Conservation (phyloP, 805 yeast species). For the Ogataea trehaloabstinens region DNA sequence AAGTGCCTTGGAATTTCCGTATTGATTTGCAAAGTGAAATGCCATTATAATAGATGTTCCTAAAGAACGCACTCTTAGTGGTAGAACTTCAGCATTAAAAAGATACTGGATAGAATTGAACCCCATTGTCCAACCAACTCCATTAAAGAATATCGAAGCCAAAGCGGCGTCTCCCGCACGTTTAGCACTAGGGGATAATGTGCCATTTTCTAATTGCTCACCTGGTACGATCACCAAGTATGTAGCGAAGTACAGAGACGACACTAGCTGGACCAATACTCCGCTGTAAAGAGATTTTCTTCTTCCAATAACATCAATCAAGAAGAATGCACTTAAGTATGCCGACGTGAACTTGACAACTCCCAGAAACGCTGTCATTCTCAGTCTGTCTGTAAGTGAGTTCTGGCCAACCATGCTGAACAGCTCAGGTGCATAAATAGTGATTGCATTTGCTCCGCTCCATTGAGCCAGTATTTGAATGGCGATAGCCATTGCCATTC, state of each 20-base stretch:
- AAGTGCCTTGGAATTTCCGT: slow-evolving; percentile 54
- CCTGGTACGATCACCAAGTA: slow-evolving; percentile 44
- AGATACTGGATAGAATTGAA: slow-evolving; percentile 57
- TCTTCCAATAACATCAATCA: slow-evolving; percentile 54
- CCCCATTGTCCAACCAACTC: slow-evolving; percentile 60
- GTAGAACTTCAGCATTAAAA: slow-evolving; percentile 54
- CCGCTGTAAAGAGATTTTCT: slow-evolving; percentile 50
- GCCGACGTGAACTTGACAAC: slow-evolving; percentile 52
- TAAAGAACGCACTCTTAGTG: slow-evolving; percentile 46
- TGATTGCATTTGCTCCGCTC: slow-evolving; percentile 58
- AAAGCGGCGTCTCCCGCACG: slow-evolving; percentile 47
- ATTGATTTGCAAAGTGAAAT: slow-evolving; percentile 56
- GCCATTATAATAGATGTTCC: slow-evolving; percentile 54
- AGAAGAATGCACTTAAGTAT: slow-evolving; percentile 48
- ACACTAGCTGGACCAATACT: slow-evolving; percentile 40
- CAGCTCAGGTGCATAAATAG: slow-evolving; percentile 55
- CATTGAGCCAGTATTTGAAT: slow-evolving; percentile 54
- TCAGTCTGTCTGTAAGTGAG: slow-evolving; percentile 35
- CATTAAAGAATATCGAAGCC: slow-evolving; percentile 48
- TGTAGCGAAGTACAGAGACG: slow-evolving; percentile 45
- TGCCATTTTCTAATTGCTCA: slow-evolving; percentile 36
- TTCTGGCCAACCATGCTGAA: slow-evolving; percentile 46
- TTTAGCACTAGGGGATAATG: slow-evolving; percentile 31
- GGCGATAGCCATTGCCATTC: slow-evolving; percentile 41
- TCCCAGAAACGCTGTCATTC: slow-evolving; percentile 53